These are phyloP conservation scores for Ganoderma lingzhi DNA, from an alignment of 1,284 basidiomycete genomes.

Conservation along the genomic window DNA sequence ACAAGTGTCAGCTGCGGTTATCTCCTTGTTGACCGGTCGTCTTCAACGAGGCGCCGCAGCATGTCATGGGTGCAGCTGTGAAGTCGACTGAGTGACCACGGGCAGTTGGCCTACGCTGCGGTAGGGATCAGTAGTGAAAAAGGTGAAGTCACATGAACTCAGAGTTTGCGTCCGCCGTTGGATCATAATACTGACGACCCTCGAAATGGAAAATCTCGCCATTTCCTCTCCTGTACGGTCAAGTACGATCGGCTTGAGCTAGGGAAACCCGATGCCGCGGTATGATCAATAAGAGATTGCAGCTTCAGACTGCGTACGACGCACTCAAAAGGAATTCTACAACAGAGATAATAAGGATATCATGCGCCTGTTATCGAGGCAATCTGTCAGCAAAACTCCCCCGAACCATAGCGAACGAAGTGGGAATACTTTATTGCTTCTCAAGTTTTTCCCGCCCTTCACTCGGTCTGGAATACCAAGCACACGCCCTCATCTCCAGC, in stretches of 20 bases:
- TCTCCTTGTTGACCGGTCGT: no score
- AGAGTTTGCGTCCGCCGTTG: not conserved
- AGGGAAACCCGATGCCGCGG: no score
- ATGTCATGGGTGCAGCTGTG: not conserved
- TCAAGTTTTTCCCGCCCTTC: not conserved
- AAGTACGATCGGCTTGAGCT: not conserved
- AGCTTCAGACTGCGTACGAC: not conserved
- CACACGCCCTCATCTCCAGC: conserved; percentile 89
- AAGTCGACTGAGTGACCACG: not conserved
- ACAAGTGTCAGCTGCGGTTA: not conserved
- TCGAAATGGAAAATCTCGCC: not conserved
- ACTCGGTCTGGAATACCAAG: conserved; percentile 78
- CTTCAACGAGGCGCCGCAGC: not conserved
- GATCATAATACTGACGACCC: not conserved
- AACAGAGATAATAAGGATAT: conserved; percentile 4
- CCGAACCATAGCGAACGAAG: not conserved
- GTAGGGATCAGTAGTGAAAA: not conserved
- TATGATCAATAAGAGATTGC: not conserved
- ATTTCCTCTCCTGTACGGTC: not conserved
- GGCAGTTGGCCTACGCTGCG: not conserved
- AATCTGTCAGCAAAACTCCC: not conserved
- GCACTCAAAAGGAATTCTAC: not conserved
- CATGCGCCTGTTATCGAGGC: not conserved
- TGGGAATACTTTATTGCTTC: not conserved
- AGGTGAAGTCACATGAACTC: not conserved